These are phyloP conservation scores for Sanghuangporus sanghuang DNA, from an alignment of 1,284 basidiomycete species.

Conservation along the genomic window DNA sequence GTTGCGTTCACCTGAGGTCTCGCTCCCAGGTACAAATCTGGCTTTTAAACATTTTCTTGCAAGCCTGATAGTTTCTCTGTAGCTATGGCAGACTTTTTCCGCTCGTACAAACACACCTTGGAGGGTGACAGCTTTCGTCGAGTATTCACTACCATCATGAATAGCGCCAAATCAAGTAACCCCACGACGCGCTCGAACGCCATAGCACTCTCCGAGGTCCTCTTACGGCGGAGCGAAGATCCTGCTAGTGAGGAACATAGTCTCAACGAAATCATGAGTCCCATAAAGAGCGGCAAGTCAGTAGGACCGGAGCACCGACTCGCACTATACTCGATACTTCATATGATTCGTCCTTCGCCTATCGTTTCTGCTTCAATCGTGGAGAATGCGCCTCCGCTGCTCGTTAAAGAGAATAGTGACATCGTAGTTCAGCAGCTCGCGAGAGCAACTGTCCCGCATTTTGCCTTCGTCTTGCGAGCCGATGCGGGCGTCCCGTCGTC, in stretches of 20 bases:
- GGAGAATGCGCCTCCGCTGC: constrained; percentile 49
- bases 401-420: constrained; percentile 80
- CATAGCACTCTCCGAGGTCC: constrained; percentile 54
- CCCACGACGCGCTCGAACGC: constrained; percentile 55
- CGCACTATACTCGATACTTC: constrained; percentile 75
- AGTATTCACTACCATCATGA: constrained; percentile 61
- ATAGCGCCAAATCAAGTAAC: constrained; percentile 76
- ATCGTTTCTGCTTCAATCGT: constrained; percentile 50
- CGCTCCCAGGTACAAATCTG: constrained; percentile 45
- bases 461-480: constrained; percentile 46
- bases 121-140: constrained; percentile 52
- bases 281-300: constrained; percentile 81
- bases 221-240: constrained; percentile 35
- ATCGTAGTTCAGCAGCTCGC: constrained; percentile 51
- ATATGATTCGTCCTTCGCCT: constrained; percentile 45
- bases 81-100: constrained; percentile 55
- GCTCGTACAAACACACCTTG: constrained; percentile 51
- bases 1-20: constrained; percentile 68
- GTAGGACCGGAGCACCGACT: constrained; percentile 83
- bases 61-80: constrained; percentile 18
- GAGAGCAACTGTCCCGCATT: constrained; percentile 51
- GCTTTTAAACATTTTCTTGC: constrained; percentile 3
- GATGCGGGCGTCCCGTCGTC: constrained; percentile 40
- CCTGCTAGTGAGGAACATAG: constrained; percentile 38
- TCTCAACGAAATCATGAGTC: constrained; percentile 59